These are phyloP conservation scores for Amauroascus niger DNA, from an alignment of 2,329 filamentous ascomycete genomes.

Conservation along the genomic window DNA sequence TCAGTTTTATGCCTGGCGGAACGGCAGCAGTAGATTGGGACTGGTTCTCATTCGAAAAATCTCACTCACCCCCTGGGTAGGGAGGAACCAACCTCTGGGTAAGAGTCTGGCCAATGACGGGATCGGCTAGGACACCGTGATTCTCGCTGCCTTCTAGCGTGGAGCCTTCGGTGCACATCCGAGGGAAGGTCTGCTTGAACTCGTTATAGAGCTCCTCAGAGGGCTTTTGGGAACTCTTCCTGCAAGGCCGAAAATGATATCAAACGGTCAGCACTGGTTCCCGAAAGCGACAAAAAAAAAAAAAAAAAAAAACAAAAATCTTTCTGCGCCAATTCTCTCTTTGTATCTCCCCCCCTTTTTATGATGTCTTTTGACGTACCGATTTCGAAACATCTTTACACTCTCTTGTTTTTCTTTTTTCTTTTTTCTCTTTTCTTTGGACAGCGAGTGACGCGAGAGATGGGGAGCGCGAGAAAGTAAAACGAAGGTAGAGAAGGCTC, in stretches of 20 bases:
- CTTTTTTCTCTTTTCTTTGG: constrained; percentile 19
- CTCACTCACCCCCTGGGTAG: constrained; percentile 9
- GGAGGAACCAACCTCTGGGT: constrained; percentile 14
- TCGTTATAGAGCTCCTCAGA: constrained; percentile 72
- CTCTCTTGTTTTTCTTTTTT: neutral
- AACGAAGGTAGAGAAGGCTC: neutral
- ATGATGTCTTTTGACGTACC: constrained; percentile 29
- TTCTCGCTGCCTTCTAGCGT: constrained; percentile 7
- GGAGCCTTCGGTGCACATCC: constrained; percentile 48
- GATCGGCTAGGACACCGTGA: neutral
- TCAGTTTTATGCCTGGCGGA: neutral
- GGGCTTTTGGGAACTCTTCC: constrained; percentile 74
- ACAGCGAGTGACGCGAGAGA: constrained; percentile 10
- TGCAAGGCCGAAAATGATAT: constrained; percentile 27
- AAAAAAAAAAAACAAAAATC: neutral
- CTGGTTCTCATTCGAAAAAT: constrained; percentile 8
- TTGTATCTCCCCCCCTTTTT: neutral
- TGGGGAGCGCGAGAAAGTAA: constrained; percentile 12
- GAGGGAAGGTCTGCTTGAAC: constrained; percentile 75
- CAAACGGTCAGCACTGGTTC: neutral
- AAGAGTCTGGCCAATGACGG: constrained; percentile 13
- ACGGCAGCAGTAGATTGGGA: too few relatives aligned
- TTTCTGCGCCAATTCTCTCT: neutral
- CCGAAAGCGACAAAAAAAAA: neutral
- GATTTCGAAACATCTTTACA: constrained; percentile 40